phyloP scores from a whole-genome alignment of 2,329 filamentous ascomycete genomes.

The Scedosporium aurantiacum region DNA sequence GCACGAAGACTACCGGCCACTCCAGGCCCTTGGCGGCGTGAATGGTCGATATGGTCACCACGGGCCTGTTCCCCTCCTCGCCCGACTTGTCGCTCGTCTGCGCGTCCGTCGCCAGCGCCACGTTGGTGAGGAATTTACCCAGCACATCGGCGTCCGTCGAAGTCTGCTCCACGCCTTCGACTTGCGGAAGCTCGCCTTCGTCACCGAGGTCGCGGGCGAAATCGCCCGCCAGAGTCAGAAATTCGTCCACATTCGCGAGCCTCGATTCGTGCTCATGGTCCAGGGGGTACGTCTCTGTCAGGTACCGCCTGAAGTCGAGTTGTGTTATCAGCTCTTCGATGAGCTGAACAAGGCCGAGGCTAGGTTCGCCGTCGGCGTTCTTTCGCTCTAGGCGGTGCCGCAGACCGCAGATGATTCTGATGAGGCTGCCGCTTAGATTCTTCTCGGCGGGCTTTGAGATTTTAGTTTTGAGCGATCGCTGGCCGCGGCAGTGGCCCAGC shows the following conservation, averaged over 20 bases:
- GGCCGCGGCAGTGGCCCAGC: slow-evolving; percentile 39
- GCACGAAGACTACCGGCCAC: slow-evolving; percentile 92
- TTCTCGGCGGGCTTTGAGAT: slow-evolving; percentile 40
- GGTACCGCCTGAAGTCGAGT: slow-evolving; percentile 61
- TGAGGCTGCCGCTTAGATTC: slow-evolving; percentile 38
- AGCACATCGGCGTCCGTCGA: slow-evolving; percentile 52
- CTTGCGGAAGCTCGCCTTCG: slow-evolving; percentile 39
- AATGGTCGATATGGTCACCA: slow-evolving; percentile 89
- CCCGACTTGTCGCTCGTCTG: slow-evolving; percentile 50
- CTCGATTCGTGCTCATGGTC: slow-evolving; percentile 67
- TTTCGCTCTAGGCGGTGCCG: slow-evolving; percentile 17
- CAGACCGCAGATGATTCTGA: slow-evolving; percentile 28
- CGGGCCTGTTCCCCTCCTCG: slow-evolving; percentile 39
- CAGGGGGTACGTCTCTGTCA: slow-evolving; percentile 60
- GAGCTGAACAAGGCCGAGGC: slow-evolving; percentile 31
- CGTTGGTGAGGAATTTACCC: slow-evolving; percentile 76
- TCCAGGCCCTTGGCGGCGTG: slow-evolving; percentile 93
- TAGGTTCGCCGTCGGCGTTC: slow-evolving; percentile 16
- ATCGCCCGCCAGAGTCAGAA: slow-evolving; percentile 69
- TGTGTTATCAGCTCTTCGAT: slow-evolving; percentile 48
- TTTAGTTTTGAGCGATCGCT: slow-evolving; percentile 33
- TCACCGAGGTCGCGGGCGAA: slow-evolving; percentile 37
- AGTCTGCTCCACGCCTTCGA: slow-evolving; percentile 59
- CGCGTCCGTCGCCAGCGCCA: slow-evolving; percentile 72
- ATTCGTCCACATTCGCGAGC: slow-evolving; percentile 83